Evolutionary conservation across 305 asterid genomes (phyloP).

Genomic region (Fraxinus sp.): DNA sequence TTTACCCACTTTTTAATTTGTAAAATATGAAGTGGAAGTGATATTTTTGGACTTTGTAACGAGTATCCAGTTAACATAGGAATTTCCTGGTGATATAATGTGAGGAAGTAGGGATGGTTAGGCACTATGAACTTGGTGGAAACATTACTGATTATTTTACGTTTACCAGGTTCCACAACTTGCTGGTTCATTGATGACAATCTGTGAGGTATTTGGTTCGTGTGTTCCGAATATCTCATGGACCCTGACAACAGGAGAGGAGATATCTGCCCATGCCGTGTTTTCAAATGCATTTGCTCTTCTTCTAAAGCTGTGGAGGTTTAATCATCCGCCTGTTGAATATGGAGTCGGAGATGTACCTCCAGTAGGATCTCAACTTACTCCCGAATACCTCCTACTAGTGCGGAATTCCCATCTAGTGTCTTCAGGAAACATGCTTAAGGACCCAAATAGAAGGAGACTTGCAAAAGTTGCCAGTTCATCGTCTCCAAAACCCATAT

Average conservation of each 20-base stretch:
- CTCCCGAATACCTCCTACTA: slow-evolving; percentile 84
- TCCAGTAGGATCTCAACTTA: slow-evolving; percentile 89
- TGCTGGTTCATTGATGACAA: slow-evolving; percentile 85
- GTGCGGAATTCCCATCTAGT: slow-evolving; percentile 85
- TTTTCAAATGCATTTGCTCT: slow-evolving; percentile 97
- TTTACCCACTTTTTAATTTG: not conserved
- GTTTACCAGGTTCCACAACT: slow-evolving; percentile 88
- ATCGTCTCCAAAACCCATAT: slow-evolving; percentile 72
- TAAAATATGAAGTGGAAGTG: not conserved
- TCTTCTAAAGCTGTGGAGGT: slow-evolving; percentile 89
- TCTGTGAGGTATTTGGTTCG: slow-evolving; percentile 92
- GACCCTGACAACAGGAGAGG: slow-evolving; percentile 74
- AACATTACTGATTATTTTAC: not conserved
- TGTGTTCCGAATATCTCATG: slow-evolving; percentile 73
- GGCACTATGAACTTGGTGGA: not conserved
- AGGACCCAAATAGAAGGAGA: slow-evolving; percentile 81
- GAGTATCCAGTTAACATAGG: not conserved
- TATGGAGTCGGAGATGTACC: slow-evolving; percentile 95
- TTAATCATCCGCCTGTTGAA: slow-evolving; percentile 92
- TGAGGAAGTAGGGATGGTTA: slow-evolving; percentile 2
- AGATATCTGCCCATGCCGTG: slow-evolving; percentile 79
- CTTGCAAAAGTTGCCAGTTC: slow-evolving; percentile 74
- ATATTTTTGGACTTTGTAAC: not conserved
- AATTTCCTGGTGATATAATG: not conserved
- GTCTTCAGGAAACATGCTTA: slow-evolving; percentile 53